Conservation (phyloP, 192 early-diverging fungal genomes). For the Chytriomyces confervae region DNA sequence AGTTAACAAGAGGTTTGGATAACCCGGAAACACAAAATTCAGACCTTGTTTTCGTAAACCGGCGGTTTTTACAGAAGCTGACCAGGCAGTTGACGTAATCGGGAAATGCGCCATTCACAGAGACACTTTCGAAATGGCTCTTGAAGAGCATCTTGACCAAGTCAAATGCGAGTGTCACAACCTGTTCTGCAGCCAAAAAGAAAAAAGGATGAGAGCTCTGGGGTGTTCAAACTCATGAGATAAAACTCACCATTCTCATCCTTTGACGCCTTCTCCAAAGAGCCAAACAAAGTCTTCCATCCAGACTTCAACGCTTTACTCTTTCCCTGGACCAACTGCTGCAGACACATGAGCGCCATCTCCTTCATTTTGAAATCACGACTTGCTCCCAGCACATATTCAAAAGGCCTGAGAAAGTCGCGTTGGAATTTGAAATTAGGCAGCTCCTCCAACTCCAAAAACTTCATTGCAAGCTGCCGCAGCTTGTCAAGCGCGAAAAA, state of each 20-base stretch:
- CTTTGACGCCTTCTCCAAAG: constrained; percentile 65
- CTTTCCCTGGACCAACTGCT: constrained; percentile 64
- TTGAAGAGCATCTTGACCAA: constrained; percentile 66
- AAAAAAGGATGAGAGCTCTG: constrained; percentile 50
- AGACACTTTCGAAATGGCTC: constrained; percentile 67
- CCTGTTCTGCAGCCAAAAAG: constrained; percentile 50
- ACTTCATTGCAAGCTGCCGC: constrained; percentile 93
- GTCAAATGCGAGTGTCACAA: constrained; percentile 77
- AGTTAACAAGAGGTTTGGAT: not conserved
- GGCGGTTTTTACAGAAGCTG: constrained; percentile 71
- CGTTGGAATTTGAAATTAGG: constrained; percentile 96
- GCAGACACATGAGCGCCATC: constrained; percentile 58
- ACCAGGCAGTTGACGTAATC: constrained; percentile 57
- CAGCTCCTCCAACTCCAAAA: constrained; percentile 93
- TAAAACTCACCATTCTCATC: constrained; percentile 47
- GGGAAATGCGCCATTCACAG: constrained; percentile 55
- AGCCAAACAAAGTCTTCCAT: constrained; percentile 62
- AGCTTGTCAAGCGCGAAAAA: constrained; percentile 93
- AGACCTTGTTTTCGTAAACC: constrained; percentile 70
- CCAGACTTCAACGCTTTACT: constrained; percentile 55
- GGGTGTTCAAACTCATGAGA: constrained; percentile 47
- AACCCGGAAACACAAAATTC: constrained; percentile 1
- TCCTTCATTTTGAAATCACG: constrained; percentile 85
- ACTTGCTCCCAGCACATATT: constrained; percentile 72
- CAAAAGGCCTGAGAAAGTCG: constrained; percentile 92